Percentiles rank a stretch among this genome's conserved stretches.
These are phyloP conservation scores for Plasmodium vivax DNA, from an alignment of 169 alveolate species.

Conservation along the genomic window DNA sequence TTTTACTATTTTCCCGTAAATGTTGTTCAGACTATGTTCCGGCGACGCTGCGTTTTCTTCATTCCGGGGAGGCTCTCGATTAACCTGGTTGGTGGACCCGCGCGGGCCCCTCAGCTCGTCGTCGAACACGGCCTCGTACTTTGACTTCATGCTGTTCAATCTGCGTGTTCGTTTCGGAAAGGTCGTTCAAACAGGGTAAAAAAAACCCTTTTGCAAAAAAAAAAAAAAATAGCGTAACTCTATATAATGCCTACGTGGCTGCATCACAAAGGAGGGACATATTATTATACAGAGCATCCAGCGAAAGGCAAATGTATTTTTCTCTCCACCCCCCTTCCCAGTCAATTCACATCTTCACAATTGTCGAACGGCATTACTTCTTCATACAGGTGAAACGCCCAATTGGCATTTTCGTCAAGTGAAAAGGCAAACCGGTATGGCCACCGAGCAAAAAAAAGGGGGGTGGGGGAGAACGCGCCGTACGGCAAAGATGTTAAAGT, in stretches of 20 bases:
- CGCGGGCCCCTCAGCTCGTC: neutral
- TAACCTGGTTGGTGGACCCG: neutral
- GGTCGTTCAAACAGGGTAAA: neutral
- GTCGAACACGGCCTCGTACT: conserved; percentile 35
- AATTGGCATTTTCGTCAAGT: neutral
- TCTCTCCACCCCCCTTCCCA: neutral
- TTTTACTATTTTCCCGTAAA: conserved; percentile 50
- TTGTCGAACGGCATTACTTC: neutral
- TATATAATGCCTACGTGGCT: neutral
- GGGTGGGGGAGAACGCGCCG: neutral
- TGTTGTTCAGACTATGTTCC: conserved; percentile 13
- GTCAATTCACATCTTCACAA: neutral
- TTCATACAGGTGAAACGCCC: neutral
- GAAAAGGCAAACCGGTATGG: neutral
- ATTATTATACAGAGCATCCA: neutral
- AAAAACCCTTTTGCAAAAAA: neutral
- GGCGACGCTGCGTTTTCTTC: neutral
- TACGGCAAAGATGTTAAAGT: neutral
- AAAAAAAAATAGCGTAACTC: neutral
- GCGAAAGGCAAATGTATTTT: neutral
- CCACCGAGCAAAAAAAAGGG: neutral
- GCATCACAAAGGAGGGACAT: neutral
- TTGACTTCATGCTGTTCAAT: conserved; percentile 14
- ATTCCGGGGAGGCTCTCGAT: neutral
- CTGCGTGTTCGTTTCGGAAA: neutral